These are phyloP conservation scores for Epichloe brachyelytri DNA, from an alignment of 2,329 filamentous ascomycete species.

Conservation along the genomic window DNA sequence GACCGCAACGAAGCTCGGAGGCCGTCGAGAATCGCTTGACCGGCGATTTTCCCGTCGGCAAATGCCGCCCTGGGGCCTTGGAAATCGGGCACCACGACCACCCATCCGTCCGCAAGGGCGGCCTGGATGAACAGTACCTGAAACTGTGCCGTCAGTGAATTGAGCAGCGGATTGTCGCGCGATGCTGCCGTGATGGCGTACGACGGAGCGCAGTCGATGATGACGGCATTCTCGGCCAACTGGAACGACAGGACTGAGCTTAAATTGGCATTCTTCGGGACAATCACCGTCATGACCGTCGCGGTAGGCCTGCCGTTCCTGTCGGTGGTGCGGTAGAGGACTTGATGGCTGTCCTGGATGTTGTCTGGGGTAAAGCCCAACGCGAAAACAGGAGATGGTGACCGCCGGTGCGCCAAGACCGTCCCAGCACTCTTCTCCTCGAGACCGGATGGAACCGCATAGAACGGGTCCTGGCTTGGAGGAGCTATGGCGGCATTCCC, in stretches of 20 bases:
- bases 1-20: neutral
- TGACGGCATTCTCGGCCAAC: neutral
- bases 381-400: neutral
- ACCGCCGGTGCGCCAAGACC: neutral
- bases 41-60: neutral
- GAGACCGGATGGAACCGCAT: neutral
- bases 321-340: neutral
- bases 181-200: neutral
- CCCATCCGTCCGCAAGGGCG: conserved; percentile 1
- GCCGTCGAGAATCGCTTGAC: neutral
- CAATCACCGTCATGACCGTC: neutral
- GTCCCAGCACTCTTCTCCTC: neutral
- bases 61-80: neutral
- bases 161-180: neutral
- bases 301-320: neutral
- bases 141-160: neutral
- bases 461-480: neutral
- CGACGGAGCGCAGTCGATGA: neutral
- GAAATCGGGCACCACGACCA: neutral
- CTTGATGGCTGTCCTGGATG: neutral
- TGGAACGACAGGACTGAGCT: neutral
- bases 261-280: neutral
- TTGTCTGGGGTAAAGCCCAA: neutral
- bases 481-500: neutral
- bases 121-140: neutral